Conservation (phyloP, 305 asterid species). For the Withania somnifera region DNA sequence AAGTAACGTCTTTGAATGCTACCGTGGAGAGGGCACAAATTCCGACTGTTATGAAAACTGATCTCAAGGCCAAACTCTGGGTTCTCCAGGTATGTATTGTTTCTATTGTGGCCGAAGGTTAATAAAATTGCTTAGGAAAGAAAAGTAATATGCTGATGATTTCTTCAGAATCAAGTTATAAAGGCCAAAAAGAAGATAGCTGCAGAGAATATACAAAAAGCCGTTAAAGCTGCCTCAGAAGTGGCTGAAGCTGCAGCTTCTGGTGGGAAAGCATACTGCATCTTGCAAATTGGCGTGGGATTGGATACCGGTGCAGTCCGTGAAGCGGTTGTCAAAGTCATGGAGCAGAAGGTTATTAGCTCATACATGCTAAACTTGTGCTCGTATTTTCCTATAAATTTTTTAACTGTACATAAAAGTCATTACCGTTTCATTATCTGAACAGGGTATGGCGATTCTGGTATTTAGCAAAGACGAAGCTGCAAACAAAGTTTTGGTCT, state of each 20-base stretch:
- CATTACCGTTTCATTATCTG: conserved; percentile 3
- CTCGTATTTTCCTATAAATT: background rate
- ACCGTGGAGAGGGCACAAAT: conserved; percentile 77
- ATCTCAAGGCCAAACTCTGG: conserved; percentile 64
- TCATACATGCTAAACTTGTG: background rate
- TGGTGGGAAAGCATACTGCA: conserved; percentile 71
- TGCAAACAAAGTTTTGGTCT: conserved; percentile 68
- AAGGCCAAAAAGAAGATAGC: conserved; percentile 81
- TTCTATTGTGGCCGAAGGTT: background rate
- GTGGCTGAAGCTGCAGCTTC: conserved; percentile 65
- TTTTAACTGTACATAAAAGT: no score
- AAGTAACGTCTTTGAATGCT: conserved; percentile 68
- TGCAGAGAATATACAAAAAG: conserved; percentile 72
- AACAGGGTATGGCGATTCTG: conserved; percentile 80
- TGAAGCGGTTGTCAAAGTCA: conserved; percentile 96
- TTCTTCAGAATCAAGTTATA: conserved; percentile 61
- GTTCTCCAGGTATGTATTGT: conserved; percentile 58
- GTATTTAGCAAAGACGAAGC: conserved; percentile 70
- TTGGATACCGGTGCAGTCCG: conserved; percentile 85
- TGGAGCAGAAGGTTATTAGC: conserved; percentile 66
- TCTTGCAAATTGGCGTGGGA: conserved; percentile 69
- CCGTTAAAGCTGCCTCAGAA: conserved; percentile 48
- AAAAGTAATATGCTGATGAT: background rate
- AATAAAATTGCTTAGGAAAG: background rate
- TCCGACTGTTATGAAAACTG: conserved; percentile 76